Evolutionary conservation across 2,329 filamentous ascomycete genomes (phyloP).

Genomic region (Chaetomium olivaceum): DNA sequence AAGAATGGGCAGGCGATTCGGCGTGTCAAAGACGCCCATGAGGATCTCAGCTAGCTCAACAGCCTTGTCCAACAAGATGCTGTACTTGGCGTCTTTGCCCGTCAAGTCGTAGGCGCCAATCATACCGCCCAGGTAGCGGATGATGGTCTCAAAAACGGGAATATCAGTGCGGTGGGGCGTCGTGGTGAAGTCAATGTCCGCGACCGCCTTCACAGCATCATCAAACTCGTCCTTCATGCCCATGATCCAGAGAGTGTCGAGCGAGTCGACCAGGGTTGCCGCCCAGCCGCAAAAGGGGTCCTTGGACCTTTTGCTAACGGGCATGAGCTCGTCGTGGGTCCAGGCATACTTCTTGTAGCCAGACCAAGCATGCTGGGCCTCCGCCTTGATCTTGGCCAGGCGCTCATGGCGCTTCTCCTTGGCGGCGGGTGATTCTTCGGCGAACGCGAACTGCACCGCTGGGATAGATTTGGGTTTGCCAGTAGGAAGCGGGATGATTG

Average conservation of each 20-base stretch:
- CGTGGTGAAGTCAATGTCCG: constrained; percentile 79
- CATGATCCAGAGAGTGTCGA: constrained; percentile 89
- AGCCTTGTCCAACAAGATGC: constrained; percentile 73
- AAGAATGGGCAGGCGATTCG: constrained; percentile 86
- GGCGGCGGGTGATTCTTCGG: constrained; percentile 60
- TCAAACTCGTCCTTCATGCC: constrained; percentile 76
- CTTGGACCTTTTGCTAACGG: constrained; percentile 64
- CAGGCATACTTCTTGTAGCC: constrained; percentile 81
- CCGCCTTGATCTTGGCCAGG: constrained; percentile 66
- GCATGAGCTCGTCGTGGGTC: constrained; percentile 82
- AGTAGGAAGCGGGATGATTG: constrained; percentile 74
- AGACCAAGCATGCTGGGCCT: constrained; percentile 76
- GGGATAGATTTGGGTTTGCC: constrained; percentile 70
- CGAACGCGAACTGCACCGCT: constrained; percentile 73
- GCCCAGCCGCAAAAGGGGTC: constrained; percentile 93
- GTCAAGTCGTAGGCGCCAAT: constrained; percentile 86
- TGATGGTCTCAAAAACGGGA: constrained; percentile 90
- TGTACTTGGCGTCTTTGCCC: constrained; percentile 56
- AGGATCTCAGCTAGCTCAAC: constrained; percentile 77
- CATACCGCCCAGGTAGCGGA: constrained; percentile 86
- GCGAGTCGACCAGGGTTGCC: constrained; percentile 77
- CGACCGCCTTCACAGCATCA: constrained; percentile 69
- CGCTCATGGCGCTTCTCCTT: constrained; percentile 65
- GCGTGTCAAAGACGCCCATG: constrained; percentile 84
- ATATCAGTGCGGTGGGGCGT: constrained; percentile 64